Evolutionary conservation across 2,329 filamentous ascomycete genomes (phyloP).

Genomic region (Aspergillus japonicus): DNA sequence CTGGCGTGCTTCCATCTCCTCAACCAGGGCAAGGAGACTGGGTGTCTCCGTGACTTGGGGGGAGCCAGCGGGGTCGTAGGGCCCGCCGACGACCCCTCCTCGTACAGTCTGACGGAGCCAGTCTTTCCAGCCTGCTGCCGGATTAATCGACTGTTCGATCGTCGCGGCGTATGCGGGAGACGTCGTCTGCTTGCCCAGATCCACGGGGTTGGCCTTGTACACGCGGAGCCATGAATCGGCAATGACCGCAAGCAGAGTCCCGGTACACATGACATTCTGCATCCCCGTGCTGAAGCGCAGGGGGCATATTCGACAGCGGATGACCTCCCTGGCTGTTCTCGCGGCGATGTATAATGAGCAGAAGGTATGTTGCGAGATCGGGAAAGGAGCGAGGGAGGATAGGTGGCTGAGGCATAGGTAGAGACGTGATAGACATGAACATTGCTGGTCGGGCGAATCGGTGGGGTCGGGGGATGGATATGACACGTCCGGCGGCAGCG

Average conservation of each 20-base stretch:
- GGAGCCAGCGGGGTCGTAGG: conserved; percentile 22
- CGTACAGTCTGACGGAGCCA: conserved; percentile 42
- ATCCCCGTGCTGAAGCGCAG: conserved; percentile 41
- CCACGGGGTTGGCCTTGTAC: conserved; percentile 34
- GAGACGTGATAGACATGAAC: conserved; percentile 43
- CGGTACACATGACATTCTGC: conserved; percentile 49
- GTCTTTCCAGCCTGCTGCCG: conserved; percentile 33
- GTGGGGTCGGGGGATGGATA: conserved; percentile 21
- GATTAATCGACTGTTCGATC: conserved; percentile 26
- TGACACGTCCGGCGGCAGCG: conserved; percentile 1
- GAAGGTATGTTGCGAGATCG: conserved; percentile 43
- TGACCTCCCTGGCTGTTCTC: conserved; percentile 41
- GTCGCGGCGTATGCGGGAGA: conserved; percentile 30
- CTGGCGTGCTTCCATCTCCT: conserved; percentile 45
- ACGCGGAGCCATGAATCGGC: conserved; percentile 47
- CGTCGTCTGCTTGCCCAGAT: conserved; percentile 38
- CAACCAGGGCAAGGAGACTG: conserved; percentile 38
- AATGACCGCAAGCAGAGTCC: conserved; percentile 45
- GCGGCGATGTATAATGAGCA: conserved; percentile 45
- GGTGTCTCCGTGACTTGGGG: conserved; percentile 35
- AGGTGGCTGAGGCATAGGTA: conserved; percentile 47
- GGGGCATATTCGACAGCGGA: conserved; percentile 45
- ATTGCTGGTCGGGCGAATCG: conserved; percentile 28
- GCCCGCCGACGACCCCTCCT: conserved; percentile 36
- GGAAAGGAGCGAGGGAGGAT: conserved; percentile 43